Base-by-base conservation (phyloP, 805 yeast genomes). In the Candida taoyuanica region DNA sequence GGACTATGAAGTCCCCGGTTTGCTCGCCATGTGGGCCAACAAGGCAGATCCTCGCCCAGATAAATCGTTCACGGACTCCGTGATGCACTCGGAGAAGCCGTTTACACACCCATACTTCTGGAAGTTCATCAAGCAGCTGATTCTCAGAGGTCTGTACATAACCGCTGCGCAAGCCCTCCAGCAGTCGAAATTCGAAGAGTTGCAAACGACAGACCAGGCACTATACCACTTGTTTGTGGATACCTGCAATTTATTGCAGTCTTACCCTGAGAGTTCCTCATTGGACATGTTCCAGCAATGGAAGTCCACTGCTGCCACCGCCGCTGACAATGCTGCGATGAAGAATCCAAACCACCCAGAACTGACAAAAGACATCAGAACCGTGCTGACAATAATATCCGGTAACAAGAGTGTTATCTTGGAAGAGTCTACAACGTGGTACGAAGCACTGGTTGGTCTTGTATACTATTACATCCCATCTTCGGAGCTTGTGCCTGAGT, bases 1-100 rank as follows among this genome's bases (percentile, higher is more conserved):
- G 9, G 46, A 43, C 17, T 51, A 66, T 2, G 64, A 67, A 14
- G 59, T 11, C 63, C 67, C 40, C 63, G 56, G 34, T 64, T 65
- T 46, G 70, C 78, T 21, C 64, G 65, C 33, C 53, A 70, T 67
- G 33, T 84, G 93, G 93, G 65, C 81, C 18, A 84, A 84, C 52
- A 68, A 76, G 39, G 78, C 81, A 21, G 85, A 82, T 53, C 78
- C 81, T 5, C 74, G 75, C 47, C 89, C 89, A 1, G 76, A 71
- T 41, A 65, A 65, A 15, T 74, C 69, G 19, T 58, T 73, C 23
- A 64, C 73, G 4, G 71, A 75, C 36, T 65, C 58, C 31, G 71
- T 72, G 8, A 59, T 70, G 49, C 53, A 55, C 23, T 61, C 59
- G 16, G 72, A 67, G 2, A 62, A 55, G 32, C 79, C 78, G 7